A percentile compares a stretch with the other conserved stretches of the same genome.
Evolutionary conservation across 1,139 yeast genomes (phyloP).

Genomic region (Geotrichum europaeum): DNA sequence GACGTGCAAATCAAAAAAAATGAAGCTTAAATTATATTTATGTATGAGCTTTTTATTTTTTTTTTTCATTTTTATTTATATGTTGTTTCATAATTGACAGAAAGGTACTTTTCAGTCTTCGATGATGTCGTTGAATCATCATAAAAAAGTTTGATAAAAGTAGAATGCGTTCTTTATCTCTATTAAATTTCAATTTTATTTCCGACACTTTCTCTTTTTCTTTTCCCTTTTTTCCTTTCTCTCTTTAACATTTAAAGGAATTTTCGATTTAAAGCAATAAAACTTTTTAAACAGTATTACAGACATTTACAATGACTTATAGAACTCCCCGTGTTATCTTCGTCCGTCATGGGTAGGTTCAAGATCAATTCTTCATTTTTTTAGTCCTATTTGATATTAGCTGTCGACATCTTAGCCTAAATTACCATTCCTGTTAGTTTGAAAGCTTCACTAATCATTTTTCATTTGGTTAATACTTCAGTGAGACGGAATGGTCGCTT

Average conservation of each 20-base stretch:
- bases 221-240: not conserved
- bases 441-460: not conserved
- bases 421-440: not conserved
- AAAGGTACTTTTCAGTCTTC: not conserved
- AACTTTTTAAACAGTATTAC: not conserved
- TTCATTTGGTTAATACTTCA: conserved; percentile 24
- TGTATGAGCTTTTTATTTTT: not conserved
- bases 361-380: not conserved
- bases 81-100: not conserved
- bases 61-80: not conserved
- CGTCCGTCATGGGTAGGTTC: conserved; percentile 59
- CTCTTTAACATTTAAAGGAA: not conserved
- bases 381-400: not conserved
- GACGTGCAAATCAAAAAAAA: conserved; percentile 16
- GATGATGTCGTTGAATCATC: not conserved
- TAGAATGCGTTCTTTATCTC: not conserved
- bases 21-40: not conserved
- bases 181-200: not conserved
- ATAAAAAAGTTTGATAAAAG: not conserved
- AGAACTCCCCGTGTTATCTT: conserved; percentile 68
- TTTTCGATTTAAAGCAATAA: not conserved
- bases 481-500: conserved; percentile 94
- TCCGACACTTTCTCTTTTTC: not conserved
- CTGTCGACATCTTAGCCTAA: not conserved
- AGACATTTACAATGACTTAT: not conserved